Evolutionary conservation across 2,329 filamentous ascomycete species (phyloP).

Genomic region (Aspergillus sp.): DNA sequence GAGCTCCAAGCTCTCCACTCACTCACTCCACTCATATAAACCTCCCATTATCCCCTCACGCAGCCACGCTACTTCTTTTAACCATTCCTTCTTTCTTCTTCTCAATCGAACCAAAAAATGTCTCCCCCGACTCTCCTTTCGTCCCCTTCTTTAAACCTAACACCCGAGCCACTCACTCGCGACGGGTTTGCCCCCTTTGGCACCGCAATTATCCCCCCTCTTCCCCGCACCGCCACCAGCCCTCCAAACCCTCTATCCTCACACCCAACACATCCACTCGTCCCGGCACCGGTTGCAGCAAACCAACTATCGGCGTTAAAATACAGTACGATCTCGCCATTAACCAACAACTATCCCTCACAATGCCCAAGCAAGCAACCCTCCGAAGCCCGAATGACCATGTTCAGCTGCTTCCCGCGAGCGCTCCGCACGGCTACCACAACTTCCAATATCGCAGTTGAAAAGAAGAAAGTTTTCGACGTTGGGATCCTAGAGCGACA

Average conservation of each 20-base stretch:
- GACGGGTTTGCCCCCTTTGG: constrained; percentile 76
- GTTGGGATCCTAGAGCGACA: constrained; percentile 82
- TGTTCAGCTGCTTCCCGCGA: constrained; percentile 82
- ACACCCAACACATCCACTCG: constrained; percentile 34
- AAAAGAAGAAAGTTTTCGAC: constrained; percentile 49
- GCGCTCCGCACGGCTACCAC: constrained; percentile 40
- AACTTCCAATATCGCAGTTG: constrained; percentile 9
- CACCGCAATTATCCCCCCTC: constrained; percentile 64
- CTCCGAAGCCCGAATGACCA: constrained; percentile 69
- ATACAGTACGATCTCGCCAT: constrained; percentile 74
- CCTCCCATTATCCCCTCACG: not conserved
- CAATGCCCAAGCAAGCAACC: constrained; percentile 44
- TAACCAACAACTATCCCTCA: constrained; percentile 69
- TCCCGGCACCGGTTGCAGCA: constrained; percentile 57
- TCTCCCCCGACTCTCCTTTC: constrained; percentile 32
- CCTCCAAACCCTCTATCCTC: constrained; percentile 46
- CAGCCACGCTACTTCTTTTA: not conserved
- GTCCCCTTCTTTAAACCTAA: constrained; percentile 48
- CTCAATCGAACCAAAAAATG: constrained; percentile 24
- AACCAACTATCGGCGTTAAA: constrained; percentile 92
- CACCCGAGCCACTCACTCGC: constrained; percentile 66
- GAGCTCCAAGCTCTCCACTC: not conserved
- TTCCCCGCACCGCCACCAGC: constrained; percentile 45
- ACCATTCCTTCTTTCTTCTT: not conserved
- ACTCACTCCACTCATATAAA: constrained; percentile 1